Evolutionary conservation across 176 grass and related monocot species (phyloP), one percentile per base, ranked within the genome.

Genomic region (Cocos nucifera): DNA sequence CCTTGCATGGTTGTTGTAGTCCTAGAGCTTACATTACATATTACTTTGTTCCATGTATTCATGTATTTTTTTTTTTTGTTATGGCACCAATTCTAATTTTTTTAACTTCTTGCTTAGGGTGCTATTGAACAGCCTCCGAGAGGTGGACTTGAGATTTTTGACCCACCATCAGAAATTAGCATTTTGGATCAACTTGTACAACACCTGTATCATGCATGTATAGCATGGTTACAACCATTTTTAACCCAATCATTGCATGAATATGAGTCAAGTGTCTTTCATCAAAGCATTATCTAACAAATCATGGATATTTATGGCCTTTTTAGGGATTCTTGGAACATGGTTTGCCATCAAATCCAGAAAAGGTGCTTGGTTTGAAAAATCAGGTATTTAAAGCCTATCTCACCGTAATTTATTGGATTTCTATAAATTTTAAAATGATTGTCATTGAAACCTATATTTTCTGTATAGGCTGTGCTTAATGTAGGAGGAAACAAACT

Each of bases 121-220:
- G 25, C 70, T 92, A 79, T 55, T 92, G 49, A 73, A 88, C 56
- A 69, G 75, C 27, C 72, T 98, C 55, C 88, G 83, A 25, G 62
- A 67, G 26, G 67, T 98, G 55, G 79, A 91, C 27, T 54, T 91
- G n/a, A 71, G 73, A 63, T 19, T 69, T 48, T 83, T 88, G 1
- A 85, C 49, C 17, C 84, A 97, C 63, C 63, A 80, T 1, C 83
- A 91, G 53, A 97, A 85, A 70, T 80, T 97, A 1, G 87, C 93
- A 0, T 97, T 97, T 65, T 97, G 93, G 92, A 70, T 97, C 58
- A 97, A 97, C 65, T 44, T 85, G 21, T 85, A 92, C 70, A 92
- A 98, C 82, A 90, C 71, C 22, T 92, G 93, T 32, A 86, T 98
- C 69, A 98, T 92, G 87, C 82, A 98, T 83, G 90, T 95, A 86